Conservation (phyloP, 306 rosid species). For the Prinsepia uniflora region DNA sequence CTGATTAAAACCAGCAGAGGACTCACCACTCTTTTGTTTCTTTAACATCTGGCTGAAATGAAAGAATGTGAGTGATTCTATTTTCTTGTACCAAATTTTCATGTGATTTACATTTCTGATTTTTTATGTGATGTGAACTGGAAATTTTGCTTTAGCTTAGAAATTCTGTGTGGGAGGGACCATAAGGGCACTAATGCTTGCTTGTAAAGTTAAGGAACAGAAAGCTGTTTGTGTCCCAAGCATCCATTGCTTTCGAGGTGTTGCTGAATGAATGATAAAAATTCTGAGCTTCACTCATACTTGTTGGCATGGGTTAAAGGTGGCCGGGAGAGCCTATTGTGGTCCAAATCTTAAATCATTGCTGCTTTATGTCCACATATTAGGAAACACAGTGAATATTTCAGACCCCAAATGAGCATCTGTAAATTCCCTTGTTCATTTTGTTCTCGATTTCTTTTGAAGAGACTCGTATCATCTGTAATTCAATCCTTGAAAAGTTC, state of each 20-base stretch:
- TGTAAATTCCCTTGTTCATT: not conserved
- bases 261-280: not conserved
- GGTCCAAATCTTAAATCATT: slow-evolving; percentile 27
- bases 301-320: slow-evolving; percentile 16
- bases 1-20: not conserved
- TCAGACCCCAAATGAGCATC: not conserved
- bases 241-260: slow-evolving; percentile 19
- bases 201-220: slow-evolving; percentile 20
- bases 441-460: not conserved
- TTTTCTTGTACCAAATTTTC: not conserved
- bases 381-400: not conserved
- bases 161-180: slow-evolving; percentile 7
- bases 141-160: not conserved
- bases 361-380: slow-evolving; percentile 7
- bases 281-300: slow-evolving; percentile 1
- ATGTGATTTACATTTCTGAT: not conserved
- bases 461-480: too few species aligned
- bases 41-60: slow-evolving; percentile 3
- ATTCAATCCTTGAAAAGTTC: too few species aligned
- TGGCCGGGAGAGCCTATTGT: not conserved
- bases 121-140: not conserved
- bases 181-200: slow-evolving; percentile 22
- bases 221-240: slow-evolving; percentile 14
- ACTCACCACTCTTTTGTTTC: not conserved
- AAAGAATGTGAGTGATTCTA: not conserved